Evolutionary conservation across 73 alveolate genomes (phyloP), one percentile per base, ranked within the genome.

Genomic region (Uronychia setigera): DNA sequence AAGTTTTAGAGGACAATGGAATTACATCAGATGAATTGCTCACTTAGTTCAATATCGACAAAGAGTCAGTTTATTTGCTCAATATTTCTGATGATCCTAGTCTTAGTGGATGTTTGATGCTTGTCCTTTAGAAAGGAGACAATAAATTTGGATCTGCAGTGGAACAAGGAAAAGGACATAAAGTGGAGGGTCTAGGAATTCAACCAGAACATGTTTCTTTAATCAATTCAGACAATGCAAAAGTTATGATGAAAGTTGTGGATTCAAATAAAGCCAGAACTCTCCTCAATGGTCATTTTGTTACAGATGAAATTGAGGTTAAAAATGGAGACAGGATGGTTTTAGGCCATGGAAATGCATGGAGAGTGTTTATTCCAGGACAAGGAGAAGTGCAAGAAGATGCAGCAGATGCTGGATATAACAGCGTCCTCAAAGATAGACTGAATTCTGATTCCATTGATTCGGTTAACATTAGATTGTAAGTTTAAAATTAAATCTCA

Each of bases 51-150:
- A 59, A 59, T 1, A 27, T 59, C 31, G 81, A 59, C 29, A 67
- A 82, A 82, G 83, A 82, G 31, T 60, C 29, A 19, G 26, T 80
- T 74, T 81, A 81, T 32, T 9, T 81, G 29, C 33, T 81, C 1
- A 81, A 81, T 27, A 67, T 81, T 14, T 81, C 88, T 0, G 88
- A 81, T 26, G 88, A 81, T 32, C 88, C 88, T 59, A 59, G 76
- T 5, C 80, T 81, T 19, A n/a, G 80, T 59, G 88, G 88, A 1
- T 58, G 81, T 25, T 31, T 81, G 26, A 67, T 81, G 31, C 35
- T 28, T 31, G 58, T 29, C 35, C n/a, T 81, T 25, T 59, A 58
- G 9, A 32, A 58, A 9, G 81, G 81, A 14, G 81, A 29, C n/a
- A 13, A 33, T 5, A 29, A 26, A 1, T 1, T 58, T 0, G 88